Percentiles rank a stretch among this genome's conserved stretches.
Evolutionary conservation across 2,329 filamentous ascomycete species (phyloP).

Genomic region (Ceratocystis huliohia): DNA sequence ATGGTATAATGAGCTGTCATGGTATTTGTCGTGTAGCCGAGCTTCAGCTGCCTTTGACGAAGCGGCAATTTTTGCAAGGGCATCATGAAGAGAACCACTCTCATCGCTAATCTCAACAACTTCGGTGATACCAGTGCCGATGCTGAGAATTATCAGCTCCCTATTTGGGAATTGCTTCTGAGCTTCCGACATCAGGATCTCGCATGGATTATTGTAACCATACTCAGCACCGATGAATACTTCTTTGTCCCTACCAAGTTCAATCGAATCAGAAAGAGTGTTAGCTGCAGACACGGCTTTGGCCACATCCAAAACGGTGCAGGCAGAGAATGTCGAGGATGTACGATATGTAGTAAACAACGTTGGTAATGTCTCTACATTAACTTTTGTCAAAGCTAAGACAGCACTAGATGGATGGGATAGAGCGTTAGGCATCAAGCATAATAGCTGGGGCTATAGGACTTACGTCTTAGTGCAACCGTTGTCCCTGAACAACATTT

Average conservation of each 20-base stretch:
- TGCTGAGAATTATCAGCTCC: constrained; percentile 23
- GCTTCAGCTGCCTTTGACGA: neutral
- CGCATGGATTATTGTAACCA: constrained; percentile 27
- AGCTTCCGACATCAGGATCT: constrained; percentile 26
- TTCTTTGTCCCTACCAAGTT: constrained; percentile 24
- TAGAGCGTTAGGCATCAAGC: neutral
- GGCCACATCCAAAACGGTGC: constrained; percentile 26
- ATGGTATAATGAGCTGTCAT: constrained; percentile 23
- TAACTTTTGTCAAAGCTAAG: neutral
- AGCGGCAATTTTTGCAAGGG: neutral
- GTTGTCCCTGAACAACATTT: neutral
- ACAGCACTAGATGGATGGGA: neutral
- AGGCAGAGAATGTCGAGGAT: constrained; percentile 21
- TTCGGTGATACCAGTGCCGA: constrained; percentile 25
- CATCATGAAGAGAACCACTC: neutral
- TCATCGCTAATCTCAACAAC: constrained; percentile 22
- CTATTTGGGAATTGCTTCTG: constrained; percentile 23
- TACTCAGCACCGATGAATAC: constrained; percentile 27
- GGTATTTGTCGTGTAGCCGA: constrained; percentile 20
- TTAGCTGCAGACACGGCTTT: constrained; percentile 26
- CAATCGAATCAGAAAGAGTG: constrained; percentile 26
- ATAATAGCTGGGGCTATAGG: neutral
- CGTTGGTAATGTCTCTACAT: constrained; percentile 18
- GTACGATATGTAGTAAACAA: constrained; percentile 26
- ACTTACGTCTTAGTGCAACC: neutral